Conservation (phyloP, 202 grass and related monocot species). For the Carex arenaria region DNA sequence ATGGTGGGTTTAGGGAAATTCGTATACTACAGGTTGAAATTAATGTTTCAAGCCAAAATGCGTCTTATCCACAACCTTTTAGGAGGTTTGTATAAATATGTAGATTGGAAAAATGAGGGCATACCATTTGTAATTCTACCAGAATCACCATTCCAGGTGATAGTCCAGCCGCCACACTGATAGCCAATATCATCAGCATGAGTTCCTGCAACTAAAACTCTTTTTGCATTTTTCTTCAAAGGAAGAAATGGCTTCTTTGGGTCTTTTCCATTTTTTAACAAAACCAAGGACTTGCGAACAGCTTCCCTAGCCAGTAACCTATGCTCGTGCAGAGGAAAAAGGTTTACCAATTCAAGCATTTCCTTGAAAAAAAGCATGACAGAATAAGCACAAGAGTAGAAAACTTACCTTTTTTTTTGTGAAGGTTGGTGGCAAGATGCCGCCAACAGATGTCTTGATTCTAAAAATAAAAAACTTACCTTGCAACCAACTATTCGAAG, state of each 20-base stretch:
- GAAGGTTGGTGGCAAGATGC: too few relatives aligned
- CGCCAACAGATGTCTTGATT: too few relatives aligned
- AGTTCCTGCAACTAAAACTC: slow-evolving; percentile 63
- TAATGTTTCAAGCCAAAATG: neutral
- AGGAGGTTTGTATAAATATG: slow-evolving; percentile 12
- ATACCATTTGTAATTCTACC: slow-evolving; percentile 73
- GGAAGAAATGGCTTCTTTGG: slow-evolving; percentile 58
- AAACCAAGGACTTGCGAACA: slow-evolving; percentile 80
- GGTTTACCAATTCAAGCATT: neutral
- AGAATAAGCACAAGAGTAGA: neutral
- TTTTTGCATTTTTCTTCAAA: slow-evolving; percentile 68
- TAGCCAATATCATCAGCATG: slow-evolving; percentile 90
- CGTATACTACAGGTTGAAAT: neutral
- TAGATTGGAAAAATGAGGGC: neutral
- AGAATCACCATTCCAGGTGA: slow-evolving; percentile 68
- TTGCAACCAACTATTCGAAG: slow-evolving; percentile 63
- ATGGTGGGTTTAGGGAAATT: neutral
- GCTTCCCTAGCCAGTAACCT: slow-evolving; percentile 65
- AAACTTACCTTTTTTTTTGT: too few relatives aligned
- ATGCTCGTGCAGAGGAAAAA: slow-evolving; percentile 50
- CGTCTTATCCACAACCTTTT: neutral
- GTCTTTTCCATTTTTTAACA: slow-evolving; percentile 91
- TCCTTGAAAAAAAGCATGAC: neutral
- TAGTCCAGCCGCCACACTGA: slow-evolving; percentile 97
- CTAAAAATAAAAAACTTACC: slow-evolving; percentile 18